phyloP scores from a whole-genome alignment of 2,329 filamentous ascomycete genomes.

The Huntiella decipiens region DNA sequence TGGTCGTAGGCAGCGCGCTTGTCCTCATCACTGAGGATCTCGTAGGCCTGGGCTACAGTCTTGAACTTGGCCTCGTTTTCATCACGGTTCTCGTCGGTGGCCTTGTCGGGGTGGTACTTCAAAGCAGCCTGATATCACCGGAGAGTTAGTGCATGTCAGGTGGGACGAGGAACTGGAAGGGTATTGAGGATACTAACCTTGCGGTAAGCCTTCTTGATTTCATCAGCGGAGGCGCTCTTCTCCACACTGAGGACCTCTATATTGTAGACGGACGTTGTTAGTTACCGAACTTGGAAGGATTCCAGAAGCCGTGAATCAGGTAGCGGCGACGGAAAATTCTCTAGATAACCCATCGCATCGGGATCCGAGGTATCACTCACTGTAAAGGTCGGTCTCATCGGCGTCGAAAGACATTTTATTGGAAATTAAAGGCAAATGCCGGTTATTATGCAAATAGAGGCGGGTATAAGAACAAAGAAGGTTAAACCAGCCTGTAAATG shows the following conservation, averaged over 20 bases:
- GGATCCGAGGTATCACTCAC: slow-evolving; percentile 20
- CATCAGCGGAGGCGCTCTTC: slow-evolving; percentile 50
- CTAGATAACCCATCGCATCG: not conserved
- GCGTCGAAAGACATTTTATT: slow-evolving; percentile 10
- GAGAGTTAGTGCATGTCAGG: not conserved
- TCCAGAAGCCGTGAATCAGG: not conserved
- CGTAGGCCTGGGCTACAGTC: slow-evolving; percentile 79
- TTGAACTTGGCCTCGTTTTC: slow-evolving; percentile 89
- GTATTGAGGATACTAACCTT: slow-evolving; percentile 39
- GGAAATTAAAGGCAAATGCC: not conserved
- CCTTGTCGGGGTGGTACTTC: slow-evolving; percentile 87
- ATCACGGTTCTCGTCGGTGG: slow-evolving; percentile 64
- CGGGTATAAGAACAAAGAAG: no score
- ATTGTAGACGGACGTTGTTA: slow-evolving; percentile 5
- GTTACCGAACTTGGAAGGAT: not conserved
- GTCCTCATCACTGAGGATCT: slow-evolving; percentile 90
- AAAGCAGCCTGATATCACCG: slow-evolving; percentile 48
- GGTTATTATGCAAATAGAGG: not conserved
- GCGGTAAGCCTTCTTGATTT: slow-evolving; percentile 91
- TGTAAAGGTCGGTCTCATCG: slow-evolving; percentile 41
- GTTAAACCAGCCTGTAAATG: not conserved
- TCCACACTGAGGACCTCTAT: slow-evolving; percentile 63
- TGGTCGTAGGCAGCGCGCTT: slow-evolving; percentile 83
- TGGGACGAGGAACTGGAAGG: not conserved
- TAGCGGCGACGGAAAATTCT: not conserved